Base-by-base conservation (phyloP, 495 filamentous ascomycete genomes). In the Rostrohypoxylon terebratum region DNA sequence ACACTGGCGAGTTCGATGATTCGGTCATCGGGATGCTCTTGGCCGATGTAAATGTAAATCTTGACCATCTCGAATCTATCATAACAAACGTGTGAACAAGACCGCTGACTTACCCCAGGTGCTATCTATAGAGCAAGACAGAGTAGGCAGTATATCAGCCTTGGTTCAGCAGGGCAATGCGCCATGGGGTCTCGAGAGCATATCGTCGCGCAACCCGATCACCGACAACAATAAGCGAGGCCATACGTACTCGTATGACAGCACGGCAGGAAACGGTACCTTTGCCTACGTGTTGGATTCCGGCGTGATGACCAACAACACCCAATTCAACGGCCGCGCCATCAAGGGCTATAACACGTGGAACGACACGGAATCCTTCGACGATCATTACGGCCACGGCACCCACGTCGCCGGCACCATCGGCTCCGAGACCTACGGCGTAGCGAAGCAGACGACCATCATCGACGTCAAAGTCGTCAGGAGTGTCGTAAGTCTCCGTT, bases 301-400 rank as follows among this genome's bases (percentile, higher is more conserved):
- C 4, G 87, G 87, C 33, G 82, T 88, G 65, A 77, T 81, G 36
- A 80, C 73, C 34, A 64, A 71, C 5, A 86, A 89, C 74, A 68
- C 47, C 50, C 72, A 89, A 40, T 89, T 89, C 47, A 83, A 69
- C 0, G 85, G 85, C 20, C 87, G 87, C 70, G 85, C 84, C 51
- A 78, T 61, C 48, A 81, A 77, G 61, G 86, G 85, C 34, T 82
- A 79, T 63, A 89, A 87, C 76, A 59, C 73, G 20, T 70, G 63
- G 44, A 63, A 70, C n/a, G 77, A 69, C 21, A 67, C 63, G 9
- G 63, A 69, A 28, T 67, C 75, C 59, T 68, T 77, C 54, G 74
- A 80, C 61, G 83, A 86, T 51, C 61, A 77, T n/a, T 77, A 78
- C 68, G 83, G 79, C 25, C 79, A 81, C 61, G 75, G 76, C 8